These are phyloP conservation scores for Corylus heterophylla DNA, from an alignment of 306 rosid species.

Conservation along the genomic window DNA sequence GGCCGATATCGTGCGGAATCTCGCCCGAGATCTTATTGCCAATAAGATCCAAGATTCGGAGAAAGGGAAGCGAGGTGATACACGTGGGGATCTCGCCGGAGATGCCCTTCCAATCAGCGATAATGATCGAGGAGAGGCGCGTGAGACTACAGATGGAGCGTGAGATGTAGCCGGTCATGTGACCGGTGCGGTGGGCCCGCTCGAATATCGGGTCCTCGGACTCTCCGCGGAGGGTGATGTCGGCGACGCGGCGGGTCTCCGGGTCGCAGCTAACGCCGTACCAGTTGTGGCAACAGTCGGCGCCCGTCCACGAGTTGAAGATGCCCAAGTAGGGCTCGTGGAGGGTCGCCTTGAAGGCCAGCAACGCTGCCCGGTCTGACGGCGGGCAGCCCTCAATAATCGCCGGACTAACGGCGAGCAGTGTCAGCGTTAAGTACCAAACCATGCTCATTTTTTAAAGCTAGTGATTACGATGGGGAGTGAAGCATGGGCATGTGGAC, in stretches of 20 bases:
- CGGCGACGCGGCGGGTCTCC: conserved; percentile 65
- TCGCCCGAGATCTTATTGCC: conserved; percentile 71
- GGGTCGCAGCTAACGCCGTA: conserved; percentile 86
- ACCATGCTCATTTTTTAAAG: conserved; percentile 28
- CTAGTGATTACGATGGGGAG: conserved; percentile 2
- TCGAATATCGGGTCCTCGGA: conserved; percentile 73
- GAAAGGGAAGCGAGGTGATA: conserved; percentile 61
- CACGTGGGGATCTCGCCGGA: conserved; percentile 87
- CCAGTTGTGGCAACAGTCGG: conserved; percentile 84
- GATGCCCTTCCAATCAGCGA: conserved; percentile 95
- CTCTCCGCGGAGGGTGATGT: conserved; percentile 90
- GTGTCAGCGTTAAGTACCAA: not conserved
- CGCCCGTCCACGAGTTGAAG: conserved; percentile 81
- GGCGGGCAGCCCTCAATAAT: conserved; percentile 66
- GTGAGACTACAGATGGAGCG: conserved; percentile 67
- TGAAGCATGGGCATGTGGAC: conserved; percentile 25
- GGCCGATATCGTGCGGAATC: conserved; percentile 62
- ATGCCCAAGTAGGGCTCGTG: conserved; percentile 64
- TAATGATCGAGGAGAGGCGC: conserved; percentile 68
- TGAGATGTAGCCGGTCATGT: conserved; percentile 82
- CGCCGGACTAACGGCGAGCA: conserved; percentile 22
- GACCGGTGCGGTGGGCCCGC: conserved; percentile 61
- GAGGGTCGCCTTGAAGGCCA: conserved; percentile 70
- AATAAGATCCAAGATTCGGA: conserved; percentile 78
- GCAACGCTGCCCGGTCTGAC: conserved; percentile 68